These are phyloP conservation scores for Diplogelasinospora grovesii DNA, from an alignment of 495 filamentous ascomycete genomes.

Conservation along the genomic window DNA sequence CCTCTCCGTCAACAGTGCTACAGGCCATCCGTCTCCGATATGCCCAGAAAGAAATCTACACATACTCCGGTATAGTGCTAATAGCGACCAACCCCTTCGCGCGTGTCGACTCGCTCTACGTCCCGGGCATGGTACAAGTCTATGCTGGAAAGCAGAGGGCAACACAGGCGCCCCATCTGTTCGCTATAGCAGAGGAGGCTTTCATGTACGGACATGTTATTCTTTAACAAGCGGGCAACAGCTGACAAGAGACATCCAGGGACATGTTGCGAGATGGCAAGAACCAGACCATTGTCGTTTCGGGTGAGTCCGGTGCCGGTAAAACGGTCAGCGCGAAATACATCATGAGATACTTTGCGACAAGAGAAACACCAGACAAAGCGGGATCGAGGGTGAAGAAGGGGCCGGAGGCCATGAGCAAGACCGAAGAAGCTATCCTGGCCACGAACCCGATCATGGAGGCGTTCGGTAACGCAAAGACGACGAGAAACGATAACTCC, in stretches of 20 bases:
- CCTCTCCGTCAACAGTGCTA: constrained; percentile 53
- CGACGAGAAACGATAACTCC: constrained; percentile 97
- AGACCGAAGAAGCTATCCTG: constrained; percentile 96
- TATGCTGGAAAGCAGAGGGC: constrained; percentile 96
- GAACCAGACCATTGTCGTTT: constrained; percentile 98
- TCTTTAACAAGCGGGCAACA: not conserved
- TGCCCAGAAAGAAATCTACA: constrained; percentile 99
- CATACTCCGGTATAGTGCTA: constrained; percentile 96
- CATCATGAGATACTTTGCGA: constrained; percentile 99
- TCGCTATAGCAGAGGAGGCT: constrained; percentile 97
- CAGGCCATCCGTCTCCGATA: constrained; percentile 98
- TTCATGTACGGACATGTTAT: constrained; percentile 64
- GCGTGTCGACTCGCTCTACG: constrained; percentile 94
- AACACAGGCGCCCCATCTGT: constrained; percentile 94
- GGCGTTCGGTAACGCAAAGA: constrained; percentile 98
- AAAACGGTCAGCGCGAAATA: constrained; percentile 99
- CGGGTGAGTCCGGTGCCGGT: constrained; percentile 95
- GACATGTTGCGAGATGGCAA: constrained; percentile 95
- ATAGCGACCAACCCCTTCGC: constrained; percentile 99
- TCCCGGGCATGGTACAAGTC: constrained; percentile 97
- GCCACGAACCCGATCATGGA: constrained; percentile 99
- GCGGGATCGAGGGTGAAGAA: constrained; percentile 72
- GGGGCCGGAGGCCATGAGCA: constrained; percentile 83
- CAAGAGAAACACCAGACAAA: constrained; percentile 87
- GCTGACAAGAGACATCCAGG: constrained; percentile 41